phyloP scores from a whole-genome alignment of 257 asterid species.

The Scutellaria minor region DNA sequence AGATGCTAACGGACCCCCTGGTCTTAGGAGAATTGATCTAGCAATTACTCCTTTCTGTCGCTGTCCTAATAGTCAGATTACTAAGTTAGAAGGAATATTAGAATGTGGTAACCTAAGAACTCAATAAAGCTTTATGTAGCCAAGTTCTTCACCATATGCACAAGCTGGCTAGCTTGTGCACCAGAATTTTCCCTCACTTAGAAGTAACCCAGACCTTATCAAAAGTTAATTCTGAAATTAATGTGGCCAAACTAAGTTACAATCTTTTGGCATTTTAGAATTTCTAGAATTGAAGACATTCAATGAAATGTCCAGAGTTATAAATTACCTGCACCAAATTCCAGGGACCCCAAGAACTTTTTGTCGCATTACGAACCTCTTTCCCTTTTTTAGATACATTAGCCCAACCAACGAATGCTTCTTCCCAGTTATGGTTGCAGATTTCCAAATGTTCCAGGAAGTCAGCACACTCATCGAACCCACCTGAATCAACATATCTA shows the following conservation, averaged over 20 bases:
- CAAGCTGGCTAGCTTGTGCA: neutral
- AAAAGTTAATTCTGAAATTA: conserved; percentile 22
- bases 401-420: conserved; percentile 83
- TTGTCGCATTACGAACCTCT: conserved; percentile 53
- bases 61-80: conserved; percentile 88
- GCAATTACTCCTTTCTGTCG: conserved; percentile 91
- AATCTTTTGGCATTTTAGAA: conserved; percentile 5
- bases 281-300: neutral
- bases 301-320: conserved; percentile 30
- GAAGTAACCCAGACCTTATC: conserved; percentile 21
- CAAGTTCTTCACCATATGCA: neutral
- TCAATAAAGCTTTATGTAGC: neutral
- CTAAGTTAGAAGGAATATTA: conserved; percentile 41
- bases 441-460: conserved; percentile 81
- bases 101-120: conserved; percentile 21
- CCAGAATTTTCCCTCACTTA: neutral
- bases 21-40: conserved; percentile 84
- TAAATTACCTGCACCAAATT: conserved; percentile 80
- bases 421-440: conserved; percentile 79
- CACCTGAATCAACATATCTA: conserved; percentile 83
- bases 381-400: conserved; percentile 63
- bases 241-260: conserved; percentile 10
- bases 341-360: conserved; percentile 76
- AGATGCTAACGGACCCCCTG: conserved; percentile 90
- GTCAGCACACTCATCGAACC: conserved; percentile 75